phyloP scores from a whole-genome alignment of 441 rosid genomes.

The Erodium moschatum region DNA sequence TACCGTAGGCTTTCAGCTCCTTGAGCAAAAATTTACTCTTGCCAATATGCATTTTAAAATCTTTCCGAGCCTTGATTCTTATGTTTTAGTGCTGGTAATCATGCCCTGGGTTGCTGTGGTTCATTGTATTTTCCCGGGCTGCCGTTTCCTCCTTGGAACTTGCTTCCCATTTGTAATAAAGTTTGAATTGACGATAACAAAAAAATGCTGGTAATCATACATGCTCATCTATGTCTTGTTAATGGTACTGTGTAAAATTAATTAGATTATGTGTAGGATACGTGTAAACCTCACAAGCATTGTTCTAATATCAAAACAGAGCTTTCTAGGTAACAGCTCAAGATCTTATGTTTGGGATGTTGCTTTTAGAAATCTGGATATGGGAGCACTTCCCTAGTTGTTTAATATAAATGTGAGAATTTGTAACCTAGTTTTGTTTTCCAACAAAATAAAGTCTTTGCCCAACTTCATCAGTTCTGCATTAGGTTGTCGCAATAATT shows the following conservation, averaged over 20 bases:
- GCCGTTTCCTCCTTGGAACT: too few relatives aligned
- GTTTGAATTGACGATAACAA: too few relatives aligned
- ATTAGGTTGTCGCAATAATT: slow-evolving; percentile 44
- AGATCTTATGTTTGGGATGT: not conserved
- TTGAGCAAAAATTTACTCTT: not conserved
- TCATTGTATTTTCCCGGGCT: too few relatives aligned
- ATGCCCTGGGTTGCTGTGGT: too few relatives aligned
- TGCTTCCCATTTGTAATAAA: too few relatives aligned
- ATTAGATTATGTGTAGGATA: not conserved
- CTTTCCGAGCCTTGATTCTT: slow-evolving; percentile 1
- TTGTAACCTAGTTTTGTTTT: slow-evolving; percentile 14
- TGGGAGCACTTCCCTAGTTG: not conserved
- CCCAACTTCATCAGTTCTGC: slow-evolving; percentile 28
- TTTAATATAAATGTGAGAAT: slow-evolving; percentile 5
- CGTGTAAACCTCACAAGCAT: slow-evolving; percentile 4
- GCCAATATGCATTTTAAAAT: not conserved
- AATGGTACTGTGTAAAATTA: not conserved
- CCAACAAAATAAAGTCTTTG: slow-evolving; percentile 16
- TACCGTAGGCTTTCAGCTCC: slow-evolving; percentile 3
- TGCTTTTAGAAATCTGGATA: too few relatives aligned
- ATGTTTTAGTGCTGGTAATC: not conserved
- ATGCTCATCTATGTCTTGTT: not conserved
- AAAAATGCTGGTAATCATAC: not conserved
- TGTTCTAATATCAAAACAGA: not conserved
- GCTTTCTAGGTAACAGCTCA: not conserved